Conservation (phyloP, 208 protist species). For the Leishmania gerbilli region DNA sequence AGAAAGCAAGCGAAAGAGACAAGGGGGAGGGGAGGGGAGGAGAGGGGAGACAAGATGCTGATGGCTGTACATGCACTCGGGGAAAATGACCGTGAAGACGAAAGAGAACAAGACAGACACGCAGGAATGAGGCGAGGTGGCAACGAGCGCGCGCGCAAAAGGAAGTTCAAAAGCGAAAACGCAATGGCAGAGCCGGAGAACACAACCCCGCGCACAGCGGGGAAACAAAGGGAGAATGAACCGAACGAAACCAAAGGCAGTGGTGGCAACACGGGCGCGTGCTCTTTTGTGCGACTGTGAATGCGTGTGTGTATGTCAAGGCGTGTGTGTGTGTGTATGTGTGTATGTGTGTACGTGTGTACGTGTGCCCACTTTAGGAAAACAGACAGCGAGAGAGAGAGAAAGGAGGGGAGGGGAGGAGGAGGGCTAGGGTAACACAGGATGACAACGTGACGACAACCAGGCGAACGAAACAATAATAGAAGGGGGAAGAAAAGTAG, state of each 20-base stretch:
- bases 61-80: neutral
- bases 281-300: neutral
- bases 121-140: slow-evolving; percentile 1
- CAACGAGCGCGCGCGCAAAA: neutral
- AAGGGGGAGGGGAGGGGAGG: neutral
- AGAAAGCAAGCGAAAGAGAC: neutral
- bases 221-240: neutral
- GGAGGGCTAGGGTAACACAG: neutral
- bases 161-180: slow-evolving; percentile 4
- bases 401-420: neutral
- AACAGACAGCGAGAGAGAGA: neutral
- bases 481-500: slow-evolving; percentile 8
- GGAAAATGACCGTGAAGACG: neutral
- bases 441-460: neutral
- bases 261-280: neutral
- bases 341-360: neutral
- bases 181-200: neutral
- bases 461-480: neutral
- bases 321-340: neutral
- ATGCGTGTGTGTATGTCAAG: neutral
- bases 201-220: neutral
- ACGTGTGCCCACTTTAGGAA: neutral
- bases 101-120: neutral
- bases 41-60: neutral
- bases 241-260: too few species aligned